Conservation (phyloP, 1,284 basidiomycete genomes). For the Apiotrichum mycotoxinovorans region DNA sequence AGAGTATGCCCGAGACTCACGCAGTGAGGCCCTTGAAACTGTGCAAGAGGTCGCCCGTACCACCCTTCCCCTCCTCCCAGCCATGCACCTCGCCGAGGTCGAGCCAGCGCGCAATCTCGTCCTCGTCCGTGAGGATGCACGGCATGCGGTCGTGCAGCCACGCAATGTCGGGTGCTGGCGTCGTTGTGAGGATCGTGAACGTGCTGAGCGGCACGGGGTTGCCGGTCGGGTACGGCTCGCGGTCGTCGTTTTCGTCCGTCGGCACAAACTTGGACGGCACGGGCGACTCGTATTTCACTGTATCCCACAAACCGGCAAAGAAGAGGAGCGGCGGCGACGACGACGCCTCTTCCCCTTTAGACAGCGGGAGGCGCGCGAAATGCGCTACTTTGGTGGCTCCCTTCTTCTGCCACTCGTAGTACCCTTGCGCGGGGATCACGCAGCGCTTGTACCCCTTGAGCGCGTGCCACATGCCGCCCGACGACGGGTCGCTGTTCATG, state of each 20-base stretch:
- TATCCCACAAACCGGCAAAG: constrained; percentile 84
- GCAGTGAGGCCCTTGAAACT: constrained; percentile 72
- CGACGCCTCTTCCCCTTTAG: constrained; percentile 49
- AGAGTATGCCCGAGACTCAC: constrained; percentile 49
- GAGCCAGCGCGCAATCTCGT: constrained; percentile 71
- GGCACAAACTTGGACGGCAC: constrained; percentile 27
- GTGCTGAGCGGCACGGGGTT: constrained; percentile 65
- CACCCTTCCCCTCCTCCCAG: constrained; percentile 54
- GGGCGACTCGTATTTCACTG: constrained; percentile 54
- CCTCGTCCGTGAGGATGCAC: constrained; percentile 66
- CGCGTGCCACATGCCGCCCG: constrained; percentile 70
- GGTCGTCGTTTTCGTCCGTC: constrained; percentile 22
- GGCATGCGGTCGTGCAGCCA: constrained; percentile 93
- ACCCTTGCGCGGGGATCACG: constrained; percentile 74
- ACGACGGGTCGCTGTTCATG: constrained; percentile 36
- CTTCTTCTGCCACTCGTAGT: constrained; percentile 87
- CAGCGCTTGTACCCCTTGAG: constrained; percentile 76
- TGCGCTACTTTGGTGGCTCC: constrained; percentile 73
- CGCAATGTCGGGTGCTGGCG: constrained; percentile 61
- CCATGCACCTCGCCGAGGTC: constrained; percentile 68
- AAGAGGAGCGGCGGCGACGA: constrained; percentile 65
- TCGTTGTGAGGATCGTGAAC: constrained; percentile 85
- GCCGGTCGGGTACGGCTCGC: constrained; percentile 50
- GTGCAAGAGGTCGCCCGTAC: constrained; percentile 57
- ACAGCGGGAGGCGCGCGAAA: constrained; percentile 62